phyloP scores from a whole-genome alignment of 495 filamentous ascomycete species.

The Penicillium herquei region DNA sequence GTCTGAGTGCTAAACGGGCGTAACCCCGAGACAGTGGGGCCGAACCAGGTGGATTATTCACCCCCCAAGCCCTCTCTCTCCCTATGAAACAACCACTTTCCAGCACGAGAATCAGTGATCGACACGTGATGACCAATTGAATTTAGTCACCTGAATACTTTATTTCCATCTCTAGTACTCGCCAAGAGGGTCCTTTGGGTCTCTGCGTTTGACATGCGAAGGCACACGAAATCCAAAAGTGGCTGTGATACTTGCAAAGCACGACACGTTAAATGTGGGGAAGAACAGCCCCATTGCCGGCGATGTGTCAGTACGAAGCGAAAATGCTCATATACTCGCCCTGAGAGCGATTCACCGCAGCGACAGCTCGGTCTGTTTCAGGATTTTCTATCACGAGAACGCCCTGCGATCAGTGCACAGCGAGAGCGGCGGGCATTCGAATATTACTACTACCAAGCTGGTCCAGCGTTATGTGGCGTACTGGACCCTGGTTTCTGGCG shows the following conservation, averaged over 20 bases:
- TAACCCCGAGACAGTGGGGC: too few relatives aligned
- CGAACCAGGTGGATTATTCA: too few relatives aligned
- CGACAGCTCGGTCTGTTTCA: slow-evolving; percentile 1
- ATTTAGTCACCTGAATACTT: too few relatives aligned
- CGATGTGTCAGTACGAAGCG: slow-evolving; percentile 19
- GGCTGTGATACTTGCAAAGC: slow-evolving; percentile 26
- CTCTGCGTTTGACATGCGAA: slow-evolving; percentile 6
- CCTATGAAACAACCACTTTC: too few relatives aligned
- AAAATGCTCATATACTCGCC: slow-evolving; percentile 11
- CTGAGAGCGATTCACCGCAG: not conserved
- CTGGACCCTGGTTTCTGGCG: slow-evolving; percentile 20
- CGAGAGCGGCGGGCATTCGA: slow-evolving; percentile 23
- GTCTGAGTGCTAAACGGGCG: too few relatives aligned
- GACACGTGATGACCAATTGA: too few relatives aligned
- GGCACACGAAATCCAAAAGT: slow-evolving; percentile 19
- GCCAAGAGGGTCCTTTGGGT: too few relatives aligned
- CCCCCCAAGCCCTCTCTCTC: too few relatives aligned
- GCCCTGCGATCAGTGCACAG: not conserved
- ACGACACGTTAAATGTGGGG: slow-evolving; percentile 17
- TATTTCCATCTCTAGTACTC: too few relatives aligned
- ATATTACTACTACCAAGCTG: slow-evolving; percentile 20
- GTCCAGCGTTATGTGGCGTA: slow-evolving; percentile 14
- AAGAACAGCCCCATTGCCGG: slow-evolving; percentile 17
- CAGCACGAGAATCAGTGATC: too few relatives aligned
- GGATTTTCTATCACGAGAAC: too few relatives aligned